Evolutionary conservation across 768 basidiomycete genomes (phyloP), one percentile per base, ranked within the genome.

Genomic region (Termitomyces eurrhizus): DNA sequence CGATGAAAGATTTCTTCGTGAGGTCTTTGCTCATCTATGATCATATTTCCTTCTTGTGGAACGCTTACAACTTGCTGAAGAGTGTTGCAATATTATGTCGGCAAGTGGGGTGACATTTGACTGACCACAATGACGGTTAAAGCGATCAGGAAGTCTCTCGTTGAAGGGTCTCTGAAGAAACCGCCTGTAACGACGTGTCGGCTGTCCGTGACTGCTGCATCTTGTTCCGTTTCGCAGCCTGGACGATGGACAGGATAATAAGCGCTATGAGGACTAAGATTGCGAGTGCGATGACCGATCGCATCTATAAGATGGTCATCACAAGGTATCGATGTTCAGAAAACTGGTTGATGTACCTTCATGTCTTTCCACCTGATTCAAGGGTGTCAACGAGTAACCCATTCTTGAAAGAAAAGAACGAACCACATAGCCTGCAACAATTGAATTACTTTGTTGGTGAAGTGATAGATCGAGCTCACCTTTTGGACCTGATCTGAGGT

Each of bases 401-500:
- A 39, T 44, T 54, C 51, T 49, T 42, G 42, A 39, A n/a, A 52
- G 36, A 41, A 51, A 57, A 48, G 54, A 57, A 75, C 89, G 75
- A 83, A 92, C 92, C 92, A 93, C 90, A 93, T 93, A 69, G 90
- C 92, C 91, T 92, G 65, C 4, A 44, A 21, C 13, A 32, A 35
- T 21, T 24, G 52, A 32, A 49, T 57, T 46, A 33, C 54, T 42
- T 37, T 41, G 54, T 21, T 6, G 60, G 59, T 3, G 36, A 42
- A 44, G 24, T 18, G 4, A 42, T 33, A 58, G 46, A 53, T 54
- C 41, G 56, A n/a, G 48, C 84, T 67, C 70, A 93, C 92, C 85
- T 97, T 98, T 71, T 95, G 87, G 58, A 99, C 97, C 63, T 91
- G 82, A 77, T 96, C 95, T 41, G 97, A 96, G 62, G 95, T 93